Evolutionary conservation across 202 grass and related monocot genomes (phyloP).

Genomic region (Carex arenaria): DNA sequence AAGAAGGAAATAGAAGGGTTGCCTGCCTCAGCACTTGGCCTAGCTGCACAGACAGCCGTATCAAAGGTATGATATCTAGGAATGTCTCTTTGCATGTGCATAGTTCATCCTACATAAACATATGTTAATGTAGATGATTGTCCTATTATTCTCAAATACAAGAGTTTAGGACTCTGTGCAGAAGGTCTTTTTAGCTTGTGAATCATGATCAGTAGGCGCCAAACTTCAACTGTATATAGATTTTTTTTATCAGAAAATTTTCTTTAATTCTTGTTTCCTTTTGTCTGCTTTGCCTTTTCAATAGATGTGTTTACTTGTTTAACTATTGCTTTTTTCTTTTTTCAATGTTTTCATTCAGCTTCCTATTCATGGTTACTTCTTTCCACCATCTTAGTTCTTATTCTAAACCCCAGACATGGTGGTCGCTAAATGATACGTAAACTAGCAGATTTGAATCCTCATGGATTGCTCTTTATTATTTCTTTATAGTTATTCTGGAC

Average conservation of each 20-base stretch:
- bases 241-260: neutral
- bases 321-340: neutral
- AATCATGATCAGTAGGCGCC: neutral
- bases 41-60: conserved; percentile 76
- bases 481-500: neutral
- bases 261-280: neutral
- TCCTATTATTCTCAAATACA: neutral
- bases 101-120: neutral
- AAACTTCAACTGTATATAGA: neutral
- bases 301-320: neutral
- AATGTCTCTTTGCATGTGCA: neutral
- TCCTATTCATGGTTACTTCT: neutral
- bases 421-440: neutral
- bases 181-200: neutral
- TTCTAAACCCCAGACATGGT: neutral
- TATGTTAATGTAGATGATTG: neutral
- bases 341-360: neutral
- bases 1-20: conserved; percentile 90
- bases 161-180: conserved; percentile 2
- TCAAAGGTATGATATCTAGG: conserved; percentile 55
- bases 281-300: neutral
- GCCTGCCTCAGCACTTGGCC: conserved; percentile 69
- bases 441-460: neutral
- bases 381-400: neutral
- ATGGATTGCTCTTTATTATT: neutral